Evolutionary conservation across 345 rosid genomes (phyloP).

Genomic region (Gossypium ekmanianum): DNA sequence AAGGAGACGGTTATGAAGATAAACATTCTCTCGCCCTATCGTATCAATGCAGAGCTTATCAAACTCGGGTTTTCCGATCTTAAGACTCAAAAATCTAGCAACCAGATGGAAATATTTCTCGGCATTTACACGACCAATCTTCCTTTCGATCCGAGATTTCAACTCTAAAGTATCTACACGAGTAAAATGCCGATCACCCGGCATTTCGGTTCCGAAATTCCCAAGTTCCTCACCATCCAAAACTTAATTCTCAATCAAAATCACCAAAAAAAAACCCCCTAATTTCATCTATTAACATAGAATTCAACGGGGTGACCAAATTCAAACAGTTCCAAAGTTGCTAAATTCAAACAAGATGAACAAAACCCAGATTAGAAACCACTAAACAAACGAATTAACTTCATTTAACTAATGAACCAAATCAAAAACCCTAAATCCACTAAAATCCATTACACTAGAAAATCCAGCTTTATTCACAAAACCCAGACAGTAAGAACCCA

Average conservation of each 20-base stretch:
- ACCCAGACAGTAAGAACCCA: background rate
- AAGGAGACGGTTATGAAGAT: slow-evolving; percentile 55
- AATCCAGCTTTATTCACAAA: background rate
- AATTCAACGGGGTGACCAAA: slow-evolving; percentile 25
- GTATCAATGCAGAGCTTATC: slow-evolving; percentile 45
- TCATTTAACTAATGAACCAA: slow-evolving; percentile 14
- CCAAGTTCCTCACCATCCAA: no score
- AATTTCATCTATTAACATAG: slow-evolving; percentile 17
- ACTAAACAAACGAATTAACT: slow-evolving; percentile 23
- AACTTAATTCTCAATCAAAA: slow-evolving; percentile 15
- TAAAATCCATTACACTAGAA: background rate
- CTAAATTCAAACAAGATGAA: slow-evolving; percentile 22
- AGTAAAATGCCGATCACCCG: slow-evolving; percentile 39
- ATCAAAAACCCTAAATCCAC: slow-evolving; percentile 15
- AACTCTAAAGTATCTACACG: slow-evolving; percentile 52
- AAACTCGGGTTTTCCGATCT: slow-evolving; percentile 52
- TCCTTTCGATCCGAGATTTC: slow-evolving; percentile 47
- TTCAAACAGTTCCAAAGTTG: slow-evolving; percentile 23
- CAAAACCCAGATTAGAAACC: slow-evolving; percentile 27
- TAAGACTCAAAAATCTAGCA: slow-evolving; percentile 41
- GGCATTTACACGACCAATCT: slow-evolving; percentile 54
- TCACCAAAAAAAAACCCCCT: slow-evolving; percentile 14
- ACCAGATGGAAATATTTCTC: slow-evolving; percentile 54
- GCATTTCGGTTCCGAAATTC: no score
- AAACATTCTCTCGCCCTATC: slow-evolving; percentile 49